A percentile compares a stretch with the other conserved stretches of the same genome.
Conservation (phyloP, 768 basidiomycete genomes). For the Auricularia heimuer region DNA sequence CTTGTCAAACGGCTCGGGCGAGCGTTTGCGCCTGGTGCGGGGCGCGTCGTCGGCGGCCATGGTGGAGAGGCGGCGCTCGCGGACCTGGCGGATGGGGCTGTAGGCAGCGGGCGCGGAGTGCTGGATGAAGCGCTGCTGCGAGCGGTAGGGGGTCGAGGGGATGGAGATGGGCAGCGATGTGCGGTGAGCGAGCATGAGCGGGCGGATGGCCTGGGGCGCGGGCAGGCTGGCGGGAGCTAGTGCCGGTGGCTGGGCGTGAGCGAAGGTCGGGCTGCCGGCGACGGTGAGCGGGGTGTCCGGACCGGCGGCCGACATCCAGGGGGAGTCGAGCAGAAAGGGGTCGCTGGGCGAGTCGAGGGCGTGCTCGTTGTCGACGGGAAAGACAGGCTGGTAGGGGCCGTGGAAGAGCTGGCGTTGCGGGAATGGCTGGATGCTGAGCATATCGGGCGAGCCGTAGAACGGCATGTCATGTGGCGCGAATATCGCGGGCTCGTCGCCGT, state of each 20-base stretch:
- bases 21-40: not conserved
- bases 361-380: not conserved
- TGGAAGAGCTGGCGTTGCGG: not conserved
- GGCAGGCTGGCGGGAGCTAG: conserved; percentile 21
- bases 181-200: conserved; percentile 4
- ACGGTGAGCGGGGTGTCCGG: not conserved
- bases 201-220: not conserved
- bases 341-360: not conserved
- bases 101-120: conserved; percentile 1
- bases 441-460: not conserved
- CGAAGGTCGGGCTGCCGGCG: not conserved
- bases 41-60: not conserved
- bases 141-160: not conserved
- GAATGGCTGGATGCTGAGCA: not conserved
- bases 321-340: not conserved
- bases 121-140: conserved; percentile 1
- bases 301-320: not conserved
- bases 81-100: conserved; percentile 1
- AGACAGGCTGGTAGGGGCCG: not conserved
- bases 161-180: not conserved
- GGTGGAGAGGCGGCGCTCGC: not conserved
- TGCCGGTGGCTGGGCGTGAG: conserved; percentile 36
- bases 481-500: not conserved
- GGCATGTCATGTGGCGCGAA: not conserved
- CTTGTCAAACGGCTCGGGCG: not conserved